Percentiles rank a stretch among this genome's conserved stretches.
These are phyloP conservation scores for Eucalyptus curtisii DNA, from an alignment of 345 rosid genomes.

Conservation along the genomic window DNA sequence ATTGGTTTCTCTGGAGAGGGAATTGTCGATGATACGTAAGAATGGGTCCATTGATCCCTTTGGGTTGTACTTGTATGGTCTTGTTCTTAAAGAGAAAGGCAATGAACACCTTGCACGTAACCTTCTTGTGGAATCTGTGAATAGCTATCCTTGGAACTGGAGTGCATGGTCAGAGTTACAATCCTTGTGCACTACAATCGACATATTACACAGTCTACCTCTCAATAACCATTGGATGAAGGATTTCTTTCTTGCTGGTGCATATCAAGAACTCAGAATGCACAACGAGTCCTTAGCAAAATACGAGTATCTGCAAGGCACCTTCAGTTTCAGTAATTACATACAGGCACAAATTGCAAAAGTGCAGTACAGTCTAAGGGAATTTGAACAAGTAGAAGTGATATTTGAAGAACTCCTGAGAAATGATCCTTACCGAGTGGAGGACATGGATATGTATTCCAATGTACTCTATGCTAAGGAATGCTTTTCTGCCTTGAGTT, in stretches of 20 bases:
- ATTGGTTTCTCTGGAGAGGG: constrained; percentile 71
- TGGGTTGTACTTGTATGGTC: constrained; percentile 75
- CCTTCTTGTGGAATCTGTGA: constrained; percentile 81
- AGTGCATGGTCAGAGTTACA: constrained; percentile 97
- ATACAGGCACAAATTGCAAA: constrained; percentile 94
- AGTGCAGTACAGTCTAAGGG: constrained; percentile 81
- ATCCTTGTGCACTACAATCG: constrained; percentile 61
- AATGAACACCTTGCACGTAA: constrained; percentile 59
- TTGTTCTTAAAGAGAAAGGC: constrained; percentile 88
- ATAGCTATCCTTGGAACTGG: constrained; percentile 98
- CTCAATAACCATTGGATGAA: constrained; percentile 94
- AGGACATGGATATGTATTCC: constrained; percentile 96
- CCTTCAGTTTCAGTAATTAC: constrained; percentile 72
- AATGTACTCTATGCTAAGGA: constrained; percentile 94
- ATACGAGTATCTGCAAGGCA: constrained; percentile 62
- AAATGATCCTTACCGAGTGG: constrained; percentile 78
- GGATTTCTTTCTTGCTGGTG: constrained; percentile 84
- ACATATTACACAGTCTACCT: constrained; percentile 58
- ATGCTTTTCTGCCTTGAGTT: constrained; percentile 76
- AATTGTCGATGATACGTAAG: constrained; percentile 54
- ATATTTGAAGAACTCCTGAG: constrained; percentile 84
- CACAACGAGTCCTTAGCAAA: constrained; percentile 66
- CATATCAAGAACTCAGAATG: constrained; percentile 89
- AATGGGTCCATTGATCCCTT: constrained; percentile 74
- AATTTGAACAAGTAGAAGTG: constrained; percentile 92